phyloP scores from a whole-genome alignment of 352 stramenopile genomes.

The Pythium phragmiticola region DNA sequence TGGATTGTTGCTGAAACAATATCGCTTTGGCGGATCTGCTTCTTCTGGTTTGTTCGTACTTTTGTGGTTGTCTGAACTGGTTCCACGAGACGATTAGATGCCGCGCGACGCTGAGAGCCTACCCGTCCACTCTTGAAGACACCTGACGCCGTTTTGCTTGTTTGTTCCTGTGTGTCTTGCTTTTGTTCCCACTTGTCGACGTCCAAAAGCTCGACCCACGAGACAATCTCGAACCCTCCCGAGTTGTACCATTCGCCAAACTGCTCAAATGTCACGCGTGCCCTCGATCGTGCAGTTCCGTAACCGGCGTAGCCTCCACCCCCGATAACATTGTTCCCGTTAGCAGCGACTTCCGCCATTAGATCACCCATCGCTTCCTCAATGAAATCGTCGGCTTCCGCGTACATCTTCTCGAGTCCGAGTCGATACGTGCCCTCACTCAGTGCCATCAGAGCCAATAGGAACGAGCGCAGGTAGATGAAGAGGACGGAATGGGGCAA shows the following conservation, averaged over 20 bases:
- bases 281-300: slow-evolving; percentile 58
- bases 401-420: slow-evolving; percentile 84
- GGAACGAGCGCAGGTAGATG: slow-evolving; percentile 83
- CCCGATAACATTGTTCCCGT: slow-evolving; percentile 40
- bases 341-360: slow-evolving; percentile 73
- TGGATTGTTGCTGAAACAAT: slow-evolving; percentile 74
- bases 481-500: slow-evolving; percentile 82
- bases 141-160: slow-evolving; percentile 26
- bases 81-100: slow-evolving; percentile 39
- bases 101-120: slow-evolving; percentile 53
- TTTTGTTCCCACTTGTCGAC: slow-evolving; percentile 83
- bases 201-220: slow-evolving; percentile 85
- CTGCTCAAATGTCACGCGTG: slow-evolving; percentile 87
- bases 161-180: slow-evolving; percentile 59
- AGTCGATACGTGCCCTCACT: slow-evolving; percentile 81
- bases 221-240: slow-evolving; percentile 76
- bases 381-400: slow-evolving; percentile 84
- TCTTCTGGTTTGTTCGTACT: slow-evolving; percentile 48
- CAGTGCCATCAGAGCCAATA: slow-evolving; percentile 83
- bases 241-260: slow-evolving; percentile 91
- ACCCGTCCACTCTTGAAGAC: slow-evolving; percentile 29
- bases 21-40: slow-evolving; percentile 79
- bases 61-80: slow-evolving; percentile 56
- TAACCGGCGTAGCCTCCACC: slow-evolving; percentile 50
- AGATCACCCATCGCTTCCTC: slow-evolving; percentile 84